A percentile compares a stretch with the other conserved stretches of the same genome.
These are phyloP conservation scores for Colletotrichum musicola DNA, from an alignment of 2,329 filamentous ascomycete species.

Conservation along the genomic window DNA sequence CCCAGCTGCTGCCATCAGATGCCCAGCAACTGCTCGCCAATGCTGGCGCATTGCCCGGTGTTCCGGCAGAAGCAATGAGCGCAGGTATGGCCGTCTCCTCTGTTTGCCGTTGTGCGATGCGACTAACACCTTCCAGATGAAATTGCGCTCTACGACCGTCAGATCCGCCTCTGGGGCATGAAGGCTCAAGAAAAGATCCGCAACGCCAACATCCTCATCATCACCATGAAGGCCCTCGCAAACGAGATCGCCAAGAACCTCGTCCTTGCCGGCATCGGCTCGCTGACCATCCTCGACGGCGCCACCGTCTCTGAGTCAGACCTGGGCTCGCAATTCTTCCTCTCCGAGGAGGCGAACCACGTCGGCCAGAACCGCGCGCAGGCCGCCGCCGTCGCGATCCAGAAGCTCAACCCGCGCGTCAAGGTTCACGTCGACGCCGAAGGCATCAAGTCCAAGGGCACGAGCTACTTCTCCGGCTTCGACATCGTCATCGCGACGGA, in stretches of 20 bases:
- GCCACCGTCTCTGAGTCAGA: constrained; percentile 82
- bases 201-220: constrained; percentile 87
- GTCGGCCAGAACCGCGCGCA: constrained; percentile 88
- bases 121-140: constrained; percentile 72
- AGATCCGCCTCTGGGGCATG: constrained; percentile 97
- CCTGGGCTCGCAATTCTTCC: constrained; percentile 85
- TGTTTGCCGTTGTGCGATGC: background rate
- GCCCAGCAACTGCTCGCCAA: constrained; percentile 29
- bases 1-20: constrained; percentile 30
- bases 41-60: constrained; percentile 38
- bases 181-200: constrained; percentile 94
- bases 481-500: constrained; percentile 93
- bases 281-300: constrained; percentile 88
- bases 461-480: constrained; percentile 82
- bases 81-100: constrained; percentile 42
- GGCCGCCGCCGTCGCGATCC: constrained; percentile 81
- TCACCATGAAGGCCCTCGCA: constrained; percentile 87
- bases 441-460: constrained; percentile 75
- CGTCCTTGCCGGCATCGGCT: constrained; percentile 91
- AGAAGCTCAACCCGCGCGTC: constrained; percentile 91
- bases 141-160: constrained; percentile 95
- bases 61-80: constrained; percentile 44
- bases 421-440: constrained; percentile 77
- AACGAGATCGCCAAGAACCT: constrained; percentile 96
- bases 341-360: constrained; percentile 73